phyloP scores from a whole-genome alignment of 192 early-diverging fungal genomes.

The Coemansia asiatica region DNA sequence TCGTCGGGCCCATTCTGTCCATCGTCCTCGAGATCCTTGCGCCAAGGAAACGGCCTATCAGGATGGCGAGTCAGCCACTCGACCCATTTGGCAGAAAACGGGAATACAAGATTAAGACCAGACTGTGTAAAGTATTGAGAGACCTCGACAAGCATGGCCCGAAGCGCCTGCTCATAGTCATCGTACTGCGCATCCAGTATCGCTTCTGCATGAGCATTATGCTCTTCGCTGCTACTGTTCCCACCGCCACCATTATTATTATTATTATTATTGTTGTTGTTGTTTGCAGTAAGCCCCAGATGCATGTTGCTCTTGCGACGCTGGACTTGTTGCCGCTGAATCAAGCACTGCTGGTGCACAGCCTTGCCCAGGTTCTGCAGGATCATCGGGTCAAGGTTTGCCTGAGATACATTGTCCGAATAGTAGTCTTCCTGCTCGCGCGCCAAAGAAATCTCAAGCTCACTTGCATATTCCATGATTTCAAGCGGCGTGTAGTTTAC shows the following conservation, averaged over 20 bases:
- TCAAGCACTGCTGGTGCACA: constrained; percentile 44
- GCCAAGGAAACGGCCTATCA: constrained; percentile 50
- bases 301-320: constrained; percentile 58
- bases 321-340: constrained; percentile 46
- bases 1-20: constrained; percentile 12
- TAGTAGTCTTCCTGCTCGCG: constrained; percentile 55
- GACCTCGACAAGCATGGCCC: constrained; percentile 45
- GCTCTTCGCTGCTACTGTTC: constrained; percentile 17
- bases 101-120: constrained; percentile 44
- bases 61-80: constrained; percentile 50
- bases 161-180: constrained; percentile 38
- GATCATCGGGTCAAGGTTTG: constrained; percentile 40
- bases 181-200: constrained; percentile 19
- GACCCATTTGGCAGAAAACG: constrained; percentile 53
- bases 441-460: constrained; percentile 50
- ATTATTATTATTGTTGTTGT: not conserved
- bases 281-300: constrained; percentile 24
- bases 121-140: constrained; percentile 54
- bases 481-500: constrained; percentile 39
- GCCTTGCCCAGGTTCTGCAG: constrained; percentile 47
- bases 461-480: constrained; percentile 53
- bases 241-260: constrained; percentile 6
- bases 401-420: constrained; percentile 40
- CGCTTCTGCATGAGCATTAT: constrained; percentile 8
- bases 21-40: constrained; percentile 49